These are phyloP conservation scores for Verticillium nubilum DNA, from an alignment of 2,329 filamentous ascomycete genomes.

Conservation along the genomic window DNA sequence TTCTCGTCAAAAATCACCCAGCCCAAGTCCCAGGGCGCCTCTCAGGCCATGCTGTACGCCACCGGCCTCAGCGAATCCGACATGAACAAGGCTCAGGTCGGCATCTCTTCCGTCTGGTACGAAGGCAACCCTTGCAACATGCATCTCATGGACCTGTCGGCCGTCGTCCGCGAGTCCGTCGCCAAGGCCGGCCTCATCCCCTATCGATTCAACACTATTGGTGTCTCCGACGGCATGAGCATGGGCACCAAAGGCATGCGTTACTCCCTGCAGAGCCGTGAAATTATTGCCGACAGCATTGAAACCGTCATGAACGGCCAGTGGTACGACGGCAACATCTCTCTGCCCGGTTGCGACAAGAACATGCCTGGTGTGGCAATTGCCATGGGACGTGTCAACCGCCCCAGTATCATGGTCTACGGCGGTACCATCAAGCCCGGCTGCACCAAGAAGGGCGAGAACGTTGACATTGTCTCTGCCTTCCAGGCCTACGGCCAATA, in stretches of 20 bases:
- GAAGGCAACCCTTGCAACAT: conserved; percentile 99
- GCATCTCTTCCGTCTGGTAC: conserved; percentile 98
- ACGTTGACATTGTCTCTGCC: conserved; percentile 91
- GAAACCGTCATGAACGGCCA: conserved; percentile 99
- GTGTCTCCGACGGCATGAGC: conserved; percentile 94
- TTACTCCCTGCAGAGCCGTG: conserved; percentile 88
- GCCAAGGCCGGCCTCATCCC: conserved; percentile 72
- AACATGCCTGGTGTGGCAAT: conserved; percentile 95
- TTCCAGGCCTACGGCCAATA: conserved; percentile 98
- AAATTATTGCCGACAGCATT: conserved; percentile 96
- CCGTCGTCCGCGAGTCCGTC: conserved; percentile 60
- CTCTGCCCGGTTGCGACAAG: conserved; percentile 97
- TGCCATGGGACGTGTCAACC: conserved; percentile 91
- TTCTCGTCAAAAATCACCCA: conserved; percentile 84
- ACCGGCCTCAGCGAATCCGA: conserved; percentile 82
- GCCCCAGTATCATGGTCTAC: conserved; percentile 96
- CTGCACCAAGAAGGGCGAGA: conserved; percentile 68
- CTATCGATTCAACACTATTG: conserved; percentile 98
- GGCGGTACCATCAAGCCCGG: conserved; percentile 91
- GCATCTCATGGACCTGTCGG: conserved; percentile 88
- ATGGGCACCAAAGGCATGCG: conserved; percentile 99
- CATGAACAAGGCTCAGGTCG: conserved; percentile 95
- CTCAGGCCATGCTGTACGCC: conserved; percentile 97
- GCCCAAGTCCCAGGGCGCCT: conserved; percentile 96
- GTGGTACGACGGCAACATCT: conserved; percentile 98